These are phyloP conservation scores for Paraglomus brasilianum DNA, from an alignment of 192 early-diverging fungal species.

Conservation along the genomic window DNA sequence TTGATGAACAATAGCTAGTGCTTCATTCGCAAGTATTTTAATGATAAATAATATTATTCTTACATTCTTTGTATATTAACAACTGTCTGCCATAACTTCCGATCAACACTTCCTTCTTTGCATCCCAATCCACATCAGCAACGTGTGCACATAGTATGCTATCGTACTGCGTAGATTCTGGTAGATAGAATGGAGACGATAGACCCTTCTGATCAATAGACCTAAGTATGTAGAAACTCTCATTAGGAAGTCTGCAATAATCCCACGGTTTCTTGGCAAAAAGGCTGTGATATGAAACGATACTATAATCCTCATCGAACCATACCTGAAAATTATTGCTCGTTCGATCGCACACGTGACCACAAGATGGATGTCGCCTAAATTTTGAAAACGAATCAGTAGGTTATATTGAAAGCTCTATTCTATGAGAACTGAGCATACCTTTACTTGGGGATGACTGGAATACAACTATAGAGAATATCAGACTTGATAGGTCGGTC, in stretches of 20 bases:
- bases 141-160: slow-evolving; percentile 55
- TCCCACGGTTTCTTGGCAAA: not conserved
- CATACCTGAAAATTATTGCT: slow-evolving; percentile 52
- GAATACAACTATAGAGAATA: slow-evolving; percentile 24
- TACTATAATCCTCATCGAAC: too few species aligned
- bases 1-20: too few species aligned
- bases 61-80: slow-evolving; percentile 55
- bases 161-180: slow-evolving; percentile 53
- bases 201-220: slow-evolving; percentile 44
- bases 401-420: not conserved
- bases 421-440: not conserved
- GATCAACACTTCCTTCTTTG: slow-evolving; percentile 50
- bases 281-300: not conserved
- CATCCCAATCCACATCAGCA: slow-evolving; percentile 64
- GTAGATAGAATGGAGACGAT: slow-evolving; percentile 39
- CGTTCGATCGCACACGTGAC: slow-evolving; percentile 59
- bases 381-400: not conserved
- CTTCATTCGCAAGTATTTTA: not conserved
- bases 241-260: not conserved
- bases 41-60: not conserved
- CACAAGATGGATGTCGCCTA: slow-evolving; percentile 42
- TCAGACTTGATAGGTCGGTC: slow-evolving; percentile 10
- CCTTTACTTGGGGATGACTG: slow-evolving; percentile 14
- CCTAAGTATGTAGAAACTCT: slow-evolving; percentile 30
- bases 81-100: slow-evolving; percentile 61